Percentiles rank a stretch among this genome's conserved stretches.
Evolutionary conservation across 2,329 filamentous ascomycete species (phyloP).

Genomic region (Metarhizium brunneum): DNA sequence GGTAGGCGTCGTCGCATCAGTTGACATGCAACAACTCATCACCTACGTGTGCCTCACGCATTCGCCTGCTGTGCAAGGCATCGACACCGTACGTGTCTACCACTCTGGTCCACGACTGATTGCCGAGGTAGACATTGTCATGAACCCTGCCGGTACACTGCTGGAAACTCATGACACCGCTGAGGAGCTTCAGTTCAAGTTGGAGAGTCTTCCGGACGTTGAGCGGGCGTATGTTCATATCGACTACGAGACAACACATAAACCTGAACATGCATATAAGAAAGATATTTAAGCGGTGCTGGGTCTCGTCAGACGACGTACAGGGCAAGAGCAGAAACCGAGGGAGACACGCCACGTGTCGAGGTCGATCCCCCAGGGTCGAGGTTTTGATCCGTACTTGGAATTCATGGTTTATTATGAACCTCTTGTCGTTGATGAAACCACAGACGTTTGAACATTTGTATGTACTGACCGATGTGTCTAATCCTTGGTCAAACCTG

Average conservation of each 20-base stretch:
- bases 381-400: too few species aligned
- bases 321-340: not conserved
- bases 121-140: constrained; percentile 93
- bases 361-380: not conserved
- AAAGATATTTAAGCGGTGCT: constrained; percentile 41
- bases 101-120: constrained; percentile 83
- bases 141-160: constrained; percentile 67
- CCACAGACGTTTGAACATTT: not conserved
- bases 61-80: constrained; percentile 67
- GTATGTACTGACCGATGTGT: not conserved
- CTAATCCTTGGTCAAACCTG: not conserved
- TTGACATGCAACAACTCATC: constrained; percentile 82
- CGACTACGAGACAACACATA: constrained; percentile 93
- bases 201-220: constrained; percentile 84
- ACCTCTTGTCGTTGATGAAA: not conserved
- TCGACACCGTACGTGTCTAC: constrained; percentile 93
- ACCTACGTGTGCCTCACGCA: constrained; percentile 90
- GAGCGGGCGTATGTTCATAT: constrained; percentile 95
- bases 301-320: not conserved
- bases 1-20: constrained; percentile 79
- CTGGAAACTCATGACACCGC: constrained; percentile 83
- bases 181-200: constrained; percentile 86
- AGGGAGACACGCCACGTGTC: not conserved
- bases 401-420: not conserved
- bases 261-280: constrained; percentile 67